These are phyloP conservation scores for Colletotrichum siamense DNA, from an alignment of 2,329 filamentous ascomycete species.

Conservation along the genomic window DNA sequence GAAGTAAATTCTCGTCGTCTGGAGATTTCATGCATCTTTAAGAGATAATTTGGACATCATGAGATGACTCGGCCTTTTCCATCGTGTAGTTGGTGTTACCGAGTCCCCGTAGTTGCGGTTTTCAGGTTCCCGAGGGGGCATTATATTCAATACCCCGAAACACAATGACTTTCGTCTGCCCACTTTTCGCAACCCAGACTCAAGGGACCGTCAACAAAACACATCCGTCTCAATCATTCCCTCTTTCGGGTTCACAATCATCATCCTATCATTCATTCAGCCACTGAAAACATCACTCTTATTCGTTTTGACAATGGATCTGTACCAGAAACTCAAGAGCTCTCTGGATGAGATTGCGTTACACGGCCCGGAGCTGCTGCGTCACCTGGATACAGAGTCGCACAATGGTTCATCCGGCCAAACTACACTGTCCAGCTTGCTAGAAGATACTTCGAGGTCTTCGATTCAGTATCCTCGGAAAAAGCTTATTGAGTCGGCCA, in stretches of 20 bases:
- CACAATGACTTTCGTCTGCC: not conserved
- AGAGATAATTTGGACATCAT: not conserved
- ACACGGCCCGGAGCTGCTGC: not conserved
- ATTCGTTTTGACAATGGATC: not conserved
- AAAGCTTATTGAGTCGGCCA: not conserved
- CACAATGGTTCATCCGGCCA: not conserved
- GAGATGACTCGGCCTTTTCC: not conserved
- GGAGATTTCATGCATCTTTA: not conserved
- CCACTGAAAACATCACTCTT: not conserved
- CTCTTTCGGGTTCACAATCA: not conserved
- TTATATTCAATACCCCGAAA: not conserved
- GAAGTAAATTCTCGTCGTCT: not conserved
- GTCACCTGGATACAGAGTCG: not conserved
- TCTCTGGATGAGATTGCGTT: not conserved
- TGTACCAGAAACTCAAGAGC: not conserved
- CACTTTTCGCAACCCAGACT: not conserved
- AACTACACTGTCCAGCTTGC: not conserved
- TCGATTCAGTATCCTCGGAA: not conserved
- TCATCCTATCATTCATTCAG: not conserved
- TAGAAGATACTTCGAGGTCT: not conserved
- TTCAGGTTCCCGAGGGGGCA: not conserved
- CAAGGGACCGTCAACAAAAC: not conserved
- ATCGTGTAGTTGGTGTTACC: not conserved
- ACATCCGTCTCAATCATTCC: not conserved
- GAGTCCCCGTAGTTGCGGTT: not conserved